These are phyloP conservation scores for Pichia eremophila DNA, from an alignment of 805 yeast genomes.

Conservation along the genomic window DNA sequence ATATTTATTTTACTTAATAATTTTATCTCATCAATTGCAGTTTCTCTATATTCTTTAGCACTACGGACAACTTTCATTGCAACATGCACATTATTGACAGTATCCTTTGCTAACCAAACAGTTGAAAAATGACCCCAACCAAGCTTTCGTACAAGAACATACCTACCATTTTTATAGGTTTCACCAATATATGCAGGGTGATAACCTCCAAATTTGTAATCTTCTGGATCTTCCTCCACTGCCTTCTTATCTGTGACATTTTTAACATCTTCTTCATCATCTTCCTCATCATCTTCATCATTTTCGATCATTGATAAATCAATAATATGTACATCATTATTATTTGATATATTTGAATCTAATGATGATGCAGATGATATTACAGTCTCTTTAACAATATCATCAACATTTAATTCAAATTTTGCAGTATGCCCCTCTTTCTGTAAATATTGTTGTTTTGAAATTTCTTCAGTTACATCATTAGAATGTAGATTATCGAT, in stretches of 20 bases:
- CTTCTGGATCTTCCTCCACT: slow-evolving; percentile 71
- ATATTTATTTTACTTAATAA: slow-evolving; percentile 59
- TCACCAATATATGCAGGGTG: slow-evolving; percentile 93
- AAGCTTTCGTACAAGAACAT: slow-evolving; percentile 73
- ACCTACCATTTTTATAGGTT: slow-evolving; percentile 57
- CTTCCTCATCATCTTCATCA: slow-evolving; percentile 22
- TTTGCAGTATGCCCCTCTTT: background rate
- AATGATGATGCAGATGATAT: background rate
- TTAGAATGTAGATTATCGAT: slow-evolving; percentile 10
- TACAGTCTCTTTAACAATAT: background rate
- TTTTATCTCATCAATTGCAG: slow-evolving; percentile 89
- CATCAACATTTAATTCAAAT: background rate
- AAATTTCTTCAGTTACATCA: slow-evolving; percentile 1
- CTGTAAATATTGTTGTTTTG: background rate
- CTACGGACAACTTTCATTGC: slow-evolving; percentile 92
- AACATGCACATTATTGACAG: slow-evolving; percentile 57
- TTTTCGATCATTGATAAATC: slow-evolving; percentile 7
- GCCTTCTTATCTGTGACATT: slow-evolving; percentile 30
- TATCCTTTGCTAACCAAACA: slow-evolving; percentile 77
- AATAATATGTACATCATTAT: slow-evolving; percentile 4
- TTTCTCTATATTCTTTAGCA: slow-evolving; percentile 83
- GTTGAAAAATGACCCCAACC: slow-evolving; percentile 99
- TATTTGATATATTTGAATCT: background rate
- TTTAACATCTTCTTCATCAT: slow-evolving; percentile 28
- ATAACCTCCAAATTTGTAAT: slow-evolving; percentile 89